phyloP scores from a whole-genome alignment of 805 yeast species.

The Metschnikowia aberdeeniae region DNA sequence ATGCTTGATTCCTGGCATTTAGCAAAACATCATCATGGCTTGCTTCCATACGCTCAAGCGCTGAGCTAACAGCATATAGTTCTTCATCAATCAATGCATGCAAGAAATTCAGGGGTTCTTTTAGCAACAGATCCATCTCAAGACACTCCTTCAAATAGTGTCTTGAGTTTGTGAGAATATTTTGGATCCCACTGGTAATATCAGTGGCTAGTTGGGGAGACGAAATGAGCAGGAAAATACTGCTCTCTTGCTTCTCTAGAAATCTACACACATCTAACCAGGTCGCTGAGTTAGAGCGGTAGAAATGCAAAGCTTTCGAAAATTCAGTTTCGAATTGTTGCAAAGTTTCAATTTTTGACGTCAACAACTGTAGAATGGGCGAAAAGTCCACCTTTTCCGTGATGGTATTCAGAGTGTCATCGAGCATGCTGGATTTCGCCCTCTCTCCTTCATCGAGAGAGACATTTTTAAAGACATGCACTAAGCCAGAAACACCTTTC shows the following conservation, averaged over 20 bases:
- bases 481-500: slow-evolving; percentile 6
- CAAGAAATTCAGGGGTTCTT: slow-evolving; percentile 1
- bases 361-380: slow-evolving; percentile 30
- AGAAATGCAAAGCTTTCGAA: slow-evolving; percentile 25
- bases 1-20: background rate
- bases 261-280: slow-evolving; percentile 27
- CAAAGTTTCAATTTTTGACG: slow-evolving; percentile 27
- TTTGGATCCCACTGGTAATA: background rate
- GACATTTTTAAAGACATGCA: slow-evolving; percentile 3
- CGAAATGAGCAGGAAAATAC: slow-evolving; percentile 15
- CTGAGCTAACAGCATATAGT: slow-evolving; percentile 8
- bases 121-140: background rate
- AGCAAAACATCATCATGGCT: background rate
- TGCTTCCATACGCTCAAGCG: slow-evolving; percentile 3
- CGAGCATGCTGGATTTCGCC: slow-evolving; percentile 16
- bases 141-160: background rate
- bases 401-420: slow-evolving; percentile 34
- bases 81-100: slow-evolving; percentile 6
- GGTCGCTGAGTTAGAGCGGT: slow-evolving; percentile 22
- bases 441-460: background rate
- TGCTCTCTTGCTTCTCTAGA: slow-evolving; percentile 26
- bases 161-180: slow-evolving; percentile 1
- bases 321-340: slow-evolving; percentile 21
- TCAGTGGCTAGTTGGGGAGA: background rate
- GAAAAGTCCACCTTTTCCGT: slow-evolving; percentile 28